phyloP scores from a whole-genome alignment of 352 stramenopile genomes.

The Elongisporangium anandrum region DNA sequence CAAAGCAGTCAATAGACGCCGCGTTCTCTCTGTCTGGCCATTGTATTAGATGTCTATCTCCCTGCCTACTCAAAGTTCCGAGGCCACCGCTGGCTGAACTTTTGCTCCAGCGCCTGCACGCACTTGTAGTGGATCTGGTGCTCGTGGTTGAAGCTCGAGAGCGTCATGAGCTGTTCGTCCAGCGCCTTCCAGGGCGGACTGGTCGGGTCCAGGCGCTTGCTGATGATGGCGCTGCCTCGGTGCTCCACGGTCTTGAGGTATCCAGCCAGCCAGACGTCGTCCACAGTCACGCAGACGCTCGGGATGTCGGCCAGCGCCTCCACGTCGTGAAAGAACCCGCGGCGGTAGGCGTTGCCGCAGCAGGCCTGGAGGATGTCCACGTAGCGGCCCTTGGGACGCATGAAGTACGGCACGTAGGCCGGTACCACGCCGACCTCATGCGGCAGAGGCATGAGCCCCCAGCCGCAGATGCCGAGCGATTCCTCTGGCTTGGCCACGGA shows the following conservation, averaged over 20 bases:
- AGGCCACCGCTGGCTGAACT: slow-evolving; percentile 53
- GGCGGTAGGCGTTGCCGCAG: slow-evolving; percentile 68
- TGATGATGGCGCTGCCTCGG: slow-evolving; percentile 57
- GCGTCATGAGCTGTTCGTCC: slow-evolving; percentile 49
- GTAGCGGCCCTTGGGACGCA: slow-evolving; percentile 61
- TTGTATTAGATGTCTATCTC: background rate
- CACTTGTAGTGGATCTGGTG: slow-evolving; percentile 83
- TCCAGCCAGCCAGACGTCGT: slow-evolving; percentile 80
- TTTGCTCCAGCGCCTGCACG: slow-evolving; percentile 64
- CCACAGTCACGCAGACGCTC: slow-evolving; percentile 66
- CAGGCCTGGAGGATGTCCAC: slow-evolving; percentile 76
- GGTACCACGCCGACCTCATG: slow-evolving; percentile 71
- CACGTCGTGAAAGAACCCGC: slow-evolving; percentile 70
- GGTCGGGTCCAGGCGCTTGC: slow-evolving; percentile 67
- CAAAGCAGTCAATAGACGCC: background rate
- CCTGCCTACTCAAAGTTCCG: slow-evolving; percentile 65
- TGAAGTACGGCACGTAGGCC: slow-evolving; percentile 80
- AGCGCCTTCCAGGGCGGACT: slow-evolving; percentile 68
- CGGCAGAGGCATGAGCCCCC: slow-evolving; percentile 75
- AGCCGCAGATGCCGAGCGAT: slow-evolving; percentile 69
- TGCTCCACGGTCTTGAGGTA: slow-evolving; percentile 71
- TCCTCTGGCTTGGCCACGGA: slow-evolving; percentile 49
- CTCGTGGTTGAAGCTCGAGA: slow-evolving; percentile 79
- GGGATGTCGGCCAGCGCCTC: slow-evolving; percentile 66
- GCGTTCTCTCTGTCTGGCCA: background rate